Conservation (phyloP, 768 basidiomycete genomes). For the Cubamyces sp. region DNA sequence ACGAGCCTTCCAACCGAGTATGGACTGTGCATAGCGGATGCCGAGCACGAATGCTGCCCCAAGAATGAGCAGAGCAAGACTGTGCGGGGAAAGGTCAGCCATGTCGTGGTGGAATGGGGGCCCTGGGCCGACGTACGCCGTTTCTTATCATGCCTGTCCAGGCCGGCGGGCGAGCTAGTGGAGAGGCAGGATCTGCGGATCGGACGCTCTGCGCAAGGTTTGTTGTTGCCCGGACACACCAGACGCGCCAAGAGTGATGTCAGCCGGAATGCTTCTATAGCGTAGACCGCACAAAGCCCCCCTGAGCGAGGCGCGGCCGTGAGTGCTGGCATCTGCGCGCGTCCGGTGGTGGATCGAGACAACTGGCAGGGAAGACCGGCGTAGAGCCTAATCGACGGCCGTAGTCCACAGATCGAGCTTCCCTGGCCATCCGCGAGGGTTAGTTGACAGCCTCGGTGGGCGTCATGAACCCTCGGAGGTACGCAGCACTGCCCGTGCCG, state of each 20-base stretch:
- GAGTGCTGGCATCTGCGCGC: background rate
- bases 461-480: no score
- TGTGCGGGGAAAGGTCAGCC: background rate
- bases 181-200: background rate
- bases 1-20: conserved; percentile 13
- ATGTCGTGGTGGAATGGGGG: background rate
- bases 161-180: background rate
- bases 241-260: conserved; percentile 13
- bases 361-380: background rate
- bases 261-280: background rate
- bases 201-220: conserved; percentile 11
- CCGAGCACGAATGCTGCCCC: background rate
- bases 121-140: background rate
- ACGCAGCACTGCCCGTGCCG: no score
- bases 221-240: background rate
- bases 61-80: conserved; percentile 1
- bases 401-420: no score
- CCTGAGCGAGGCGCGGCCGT: conserved; percentile 4
- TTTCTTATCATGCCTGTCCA: conserved; percentile 2
- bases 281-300: background rate
- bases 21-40: background rate
- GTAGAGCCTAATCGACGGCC: conserved; percentile 5
- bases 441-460: no score
- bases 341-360: background rate
- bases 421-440: no score